Base-by-base conservation (phyloP, 2,329 filamentous ascomycete species). In the Cladosporium sp. region DNA sequence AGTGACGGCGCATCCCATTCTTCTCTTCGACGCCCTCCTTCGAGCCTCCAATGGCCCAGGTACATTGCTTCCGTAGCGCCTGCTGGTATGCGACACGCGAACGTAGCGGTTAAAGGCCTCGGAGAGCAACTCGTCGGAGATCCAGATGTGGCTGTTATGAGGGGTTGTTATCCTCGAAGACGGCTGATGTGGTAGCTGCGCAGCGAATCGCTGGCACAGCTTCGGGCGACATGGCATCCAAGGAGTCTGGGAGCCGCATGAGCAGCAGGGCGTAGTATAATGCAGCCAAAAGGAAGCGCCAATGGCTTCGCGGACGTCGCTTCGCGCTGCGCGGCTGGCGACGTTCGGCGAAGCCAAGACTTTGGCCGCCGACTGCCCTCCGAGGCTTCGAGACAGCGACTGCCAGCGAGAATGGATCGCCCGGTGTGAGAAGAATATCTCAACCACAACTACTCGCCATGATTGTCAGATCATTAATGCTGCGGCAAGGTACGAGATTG, bases 11-110 rank as follows among this genome's bases (percentile, higher is more conserved):
- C 64, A 49, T 49, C 72, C 78, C 69, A 83, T 82, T 49, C 76
- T 74, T 51, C 82, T 72, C 65, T 75, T 82, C 2, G 78, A 71
- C 43, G 77, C 70, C 49, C 82, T 72, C 62, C 75, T 73, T 56
- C 77, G 75, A 43, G 81, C 80, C 67, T 85, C 82, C 69, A 84
- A 70, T 62, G 82, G 82, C 2, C 82, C 82, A 9, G 82, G 82
- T 3, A 82, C 77, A 58, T 75, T 74, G 70, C 81, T 83, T 59
- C 78, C 80, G 75, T 44, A 40, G 2, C 46, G 43, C 31, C 38
- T 72, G 54, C 75, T 72, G 38, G 68, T 63, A 57, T 69, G 71
- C 54, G 68, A 68, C 55, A 72, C 74, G 42, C 72, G 75, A 49
- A 72, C 69, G 66, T 81, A 82, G 19, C 74, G 73, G 56, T 68